phyloP scores from a whole-genome alignment of 192 early-diverging fungal genomes.

The Pecoramyces ruminantium region DNA sequence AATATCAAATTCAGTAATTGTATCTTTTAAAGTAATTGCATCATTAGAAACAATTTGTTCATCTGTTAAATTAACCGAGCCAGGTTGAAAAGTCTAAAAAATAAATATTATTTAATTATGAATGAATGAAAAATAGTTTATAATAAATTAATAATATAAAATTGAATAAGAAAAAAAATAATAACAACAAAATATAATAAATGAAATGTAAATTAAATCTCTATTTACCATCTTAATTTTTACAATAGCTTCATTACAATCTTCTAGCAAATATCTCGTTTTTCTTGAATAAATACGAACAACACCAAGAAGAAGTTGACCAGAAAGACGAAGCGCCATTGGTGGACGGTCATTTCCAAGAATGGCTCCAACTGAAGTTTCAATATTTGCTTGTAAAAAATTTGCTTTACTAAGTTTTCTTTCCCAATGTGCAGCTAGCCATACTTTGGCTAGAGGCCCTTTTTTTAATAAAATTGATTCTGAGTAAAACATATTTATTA shows the following conservation, averaged over 20 bases:
- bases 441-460: conserved; percentile 85
- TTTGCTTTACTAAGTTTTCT: conserved; percentile 89
- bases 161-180: background rate
- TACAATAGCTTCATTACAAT: conserved; percentile 87
- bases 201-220: background rate
- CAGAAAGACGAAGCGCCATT: conserved; percentile 84
- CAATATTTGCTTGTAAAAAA: conserved; percentile 84
- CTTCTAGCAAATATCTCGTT: conserved; percentile 87
- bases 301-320: conserved; percentile 90
- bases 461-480: conserved; percentile 65
- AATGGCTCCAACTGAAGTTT: conserved; percentile 69
- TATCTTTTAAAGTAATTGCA: conserved; percentile 76
- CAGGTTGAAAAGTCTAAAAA: conserved; percentile 51
- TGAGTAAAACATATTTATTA: conserved; percentile 45
- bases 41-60: conserved; percentile 53
- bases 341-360: conserved; percentile 62
- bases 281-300: conserved; percentile 91
- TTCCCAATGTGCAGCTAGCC: conserved; percentile 97
- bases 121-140: background rate
- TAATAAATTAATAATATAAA: background rate
- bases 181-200: background rate
- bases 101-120: background rate
- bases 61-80: conserved; percentile 68
- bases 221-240: conserved; percentile 81
- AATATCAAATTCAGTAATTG: conserved; percentile 82